Percentiles rank a stretch among this genome's conserved stretches.
These are phyloP conservation scores for Xanthoconium separans DNA, from an alignment of 1,284 basidiomycete genomes.

Conservation along the genomic window DNA sequence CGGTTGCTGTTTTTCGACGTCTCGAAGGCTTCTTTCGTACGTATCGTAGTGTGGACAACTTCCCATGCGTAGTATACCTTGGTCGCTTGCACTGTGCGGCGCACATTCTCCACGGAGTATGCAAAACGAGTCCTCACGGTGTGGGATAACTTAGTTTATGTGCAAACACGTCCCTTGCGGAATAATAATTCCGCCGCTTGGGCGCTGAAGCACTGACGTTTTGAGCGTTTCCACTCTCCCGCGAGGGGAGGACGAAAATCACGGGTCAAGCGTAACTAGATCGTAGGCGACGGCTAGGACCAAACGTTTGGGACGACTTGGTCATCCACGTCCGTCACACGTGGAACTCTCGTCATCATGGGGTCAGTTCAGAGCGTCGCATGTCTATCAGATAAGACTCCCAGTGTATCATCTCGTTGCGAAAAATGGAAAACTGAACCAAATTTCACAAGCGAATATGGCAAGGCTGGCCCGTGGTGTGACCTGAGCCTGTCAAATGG, in stretches of 20 bases:
- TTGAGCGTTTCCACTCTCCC: neutral
- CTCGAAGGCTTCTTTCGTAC: neutral
- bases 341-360: neutral
- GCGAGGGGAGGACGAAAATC: conserved; percentile 2
- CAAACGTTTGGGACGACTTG: neutral
- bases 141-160: too few species aligned
- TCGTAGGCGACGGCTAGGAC: neutral
- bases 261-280: neutral
- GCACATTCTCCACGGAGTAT: neutral
- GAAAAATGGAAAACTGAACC: neutral
- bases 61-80: neutral
- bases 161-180: neutral
- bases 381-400: conserved; percentile 2
- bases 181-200: neutral
- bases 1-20: conserved; percentile 6
- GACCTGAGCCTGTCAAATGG: neutral
- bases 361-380: neutral
- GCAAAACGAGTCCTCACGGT: neutral
- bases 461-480: too few species aligned
- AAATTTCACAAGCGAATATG: too few species aligned
- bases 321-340: neutral
- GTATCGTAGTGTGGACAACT: neutral
- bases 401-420: neutral
- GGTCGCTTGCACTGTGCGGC: neutral
- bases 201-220: too few species aligned